Evolutionary conservation across 2,329 filamentous ascomycete genomes (phyloP).

Genomic region (Clonostachys sp.): DNA sequence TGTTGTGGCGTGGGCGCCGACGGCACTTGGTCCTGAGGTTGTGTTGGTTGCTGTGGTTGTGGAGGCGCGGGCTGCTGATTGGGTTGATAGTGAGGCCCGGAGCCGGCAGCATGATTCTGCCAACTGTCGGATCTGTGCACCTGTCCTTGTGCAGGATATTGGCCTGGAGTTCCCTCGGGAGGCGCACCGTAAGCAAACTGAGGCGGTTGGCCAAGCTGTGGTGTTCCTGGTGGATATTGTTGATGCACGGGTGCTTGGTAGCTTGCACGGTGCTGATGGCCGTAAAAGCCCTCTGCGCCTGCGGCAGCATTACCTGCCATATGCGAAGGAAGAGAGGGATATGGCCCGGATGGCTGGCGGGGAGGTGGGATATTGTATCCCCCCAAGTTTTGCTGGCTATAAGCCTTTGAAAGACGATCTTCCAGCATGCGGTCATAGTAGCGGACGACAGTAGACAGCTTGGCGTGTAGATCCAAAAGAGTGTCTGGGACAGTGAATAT

Average conservation of each 20-base stretch:
- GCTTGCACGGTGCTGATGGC: slow-evolving; percentile 50
- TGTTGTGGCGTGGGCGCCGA: slow-evolving; percentile 21
- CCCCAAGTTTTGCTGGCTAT: slow-evolving; percentile 72
- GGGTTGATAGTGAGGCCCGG: no score
- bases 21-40: slow-evolving; percentile 14
- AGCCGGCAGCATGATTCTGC: slow-evolving; percentile 31
- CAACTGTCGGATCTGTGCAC: slow-evolving; percentile 47
- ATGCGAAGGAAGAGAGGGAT: slow-evolving; percentile 63
- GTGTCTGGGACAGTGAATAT: slow-evolving; percentile 56
- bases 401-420: slow-evolving; percentile 88
- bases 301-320: slow-evolving; percentile 35
- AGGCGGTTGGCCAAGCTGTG: slow-evolving; percentile 20
- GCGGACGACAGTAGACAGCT: slow-evolving; percentile 90
- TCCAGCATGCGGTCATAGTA: slow-evolving; percentile 99
- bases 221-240: slow-evolving; percentile 21
- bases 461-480: slow-evolving; percentile 87
- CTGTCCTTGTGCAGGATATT: slow-evolving; percentile 40
- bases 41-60: slow-evolving; percentile 11
- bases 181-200: slow-evolving; percentile 40
- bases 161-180: slow-evolving; percentile 29
- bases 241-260: slow-evolving; percentile 45
- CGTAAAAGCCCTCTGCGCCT: slow-evolving; percentile 79
- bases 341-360: slow-evolving; percentile 55
- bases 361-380: slow-evolving; percentile 54
- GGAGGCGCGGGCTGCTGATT: slow-evolving; percentile 14